These are phyloP conservation scores for Fomitopsis pulvina DNA, from an alignment of 768 basidiomycete genomes.

Conservation along the genomic window DNA sequence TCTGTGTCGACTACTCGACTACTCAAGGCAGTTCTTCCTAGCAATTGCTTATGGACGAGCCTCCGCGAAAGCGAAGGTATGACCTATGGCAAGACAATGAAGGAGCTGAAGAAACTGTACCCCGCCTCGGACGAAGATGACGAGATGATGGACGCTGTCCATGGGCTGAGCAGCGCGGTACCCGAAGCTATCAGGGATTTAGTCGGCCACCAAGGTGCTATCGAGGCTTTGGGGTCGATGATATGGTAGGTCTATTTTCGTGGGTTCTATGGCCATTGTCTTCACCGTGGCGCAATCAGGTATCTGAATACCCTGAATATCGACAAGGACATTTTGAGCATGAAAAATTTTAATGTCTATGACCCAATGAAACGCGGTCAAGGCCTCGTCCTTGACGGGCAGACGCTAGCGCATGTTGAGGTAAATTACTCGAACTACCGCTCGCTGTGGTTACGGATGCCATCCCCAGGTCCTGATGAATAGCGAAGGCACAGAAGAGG, in stretches of 20 bases:
- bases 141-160: conserved; percentile 41
- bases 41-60: conserved; percentile 83
- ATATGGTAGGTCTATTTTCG: conserved; percentile 59
- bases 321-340: conserved; percentile 89
- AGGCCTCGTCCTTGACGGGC: conserved; percentile 85
- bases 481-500: conserved; percentile 90
- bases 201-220: conserved; percentile 55
- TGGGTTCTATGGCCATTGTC: conserved; percentile 17
- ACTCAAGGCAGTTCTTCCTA: conserved; percentile 74
- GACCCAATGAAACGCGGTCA: conserved; percentile 92
- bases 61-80: conserved; percentile 82
- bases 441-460: background rate
- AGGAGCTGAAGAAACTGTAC: conserved; percentile 64
- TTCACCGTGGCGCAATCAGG: conserved; percentile 31
- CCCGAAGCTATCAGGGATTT: conserved; percentile 76
- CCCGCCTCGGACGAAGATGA: conserved; percentile 34
- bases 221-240: conserved; percentile 87
- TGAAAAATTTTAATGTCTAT: conserved; percentile 97
- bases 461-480: conserved; percentile 69
- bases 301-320: conserved; percentile 92
- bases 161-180: conserved; percentile 30
- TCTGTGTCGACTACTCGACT: conserved; percentile 78
- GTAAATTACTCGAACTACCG: too few species aligned
- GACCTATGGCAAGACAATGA: conserved; percentile 60
- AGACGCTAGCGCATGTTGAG: conserved; percentile 93